phyloP scores from a whole-genome alignment of 2,329 filamentous ascomycete genomes.

The Trichoderma harzianum region DNA sequence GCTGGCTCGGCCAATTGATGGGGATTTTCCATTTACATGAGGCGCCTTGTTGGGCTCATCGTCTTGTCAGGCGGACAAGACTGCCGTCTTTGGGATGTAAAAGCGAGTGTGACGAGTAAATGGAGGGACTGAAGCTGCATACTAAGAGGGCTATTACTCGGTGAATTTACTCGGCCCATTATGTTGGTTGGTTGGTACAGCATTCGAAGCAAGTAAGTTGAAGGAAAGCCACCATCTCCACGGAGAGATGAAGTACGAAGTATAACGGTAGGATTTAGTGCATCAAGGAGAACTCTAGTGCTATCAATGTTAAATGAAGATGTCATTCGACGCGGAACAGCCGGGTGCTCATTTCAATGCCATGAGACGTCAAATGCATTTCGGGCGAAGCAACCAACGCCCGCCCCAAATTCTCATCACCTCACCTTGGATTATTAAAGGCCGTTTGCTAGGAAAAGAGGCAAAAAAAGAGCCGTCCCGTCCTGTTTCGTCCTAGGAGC shows the following conservation, averaged over 20 bases:
- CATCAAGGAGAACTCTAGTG: background rate
- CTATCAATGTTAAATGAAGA: background rate
- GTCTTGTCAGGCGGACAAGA: background rate
- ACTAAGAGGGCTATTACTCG: background rate
- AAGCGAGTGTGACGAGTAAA: background rate
- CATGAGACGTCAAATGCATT: background rate
- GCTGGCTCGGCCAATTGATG: constrained; percentile 4
- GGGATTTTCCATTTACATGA: constrained; percentile 1
- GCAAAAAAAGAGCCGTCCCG: background rate
- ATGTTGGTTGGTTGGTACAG: background rate
- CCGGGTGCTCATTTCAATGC: background rate
- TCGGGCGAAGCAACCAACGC: background rate
- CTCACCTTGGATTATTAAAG: background rate
- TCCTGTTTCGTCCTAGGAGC: constrained; percentile 10
- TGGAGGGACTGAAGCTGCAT: background rate
- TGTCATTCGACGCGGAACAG: background rate
- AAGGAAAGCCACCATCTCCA: background rate
- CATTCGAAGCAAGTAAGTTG: background rate
- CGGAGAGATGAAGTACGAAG: background rate
- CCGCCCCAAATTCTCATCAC: background rate
- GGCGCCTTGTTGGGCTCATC: background rate
- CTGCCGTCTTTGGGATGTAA: background rate
- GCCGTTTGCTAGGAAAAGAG: background rate
- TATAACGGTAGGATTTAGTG: background rate
- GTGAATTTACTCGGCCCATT: background rate